These are phyloP conservation scores for Paracamarosporium sp. DNA, from an alignment of 2,329 filamentous ascomycete genomes.

Conservation along the genomic window DNA sequence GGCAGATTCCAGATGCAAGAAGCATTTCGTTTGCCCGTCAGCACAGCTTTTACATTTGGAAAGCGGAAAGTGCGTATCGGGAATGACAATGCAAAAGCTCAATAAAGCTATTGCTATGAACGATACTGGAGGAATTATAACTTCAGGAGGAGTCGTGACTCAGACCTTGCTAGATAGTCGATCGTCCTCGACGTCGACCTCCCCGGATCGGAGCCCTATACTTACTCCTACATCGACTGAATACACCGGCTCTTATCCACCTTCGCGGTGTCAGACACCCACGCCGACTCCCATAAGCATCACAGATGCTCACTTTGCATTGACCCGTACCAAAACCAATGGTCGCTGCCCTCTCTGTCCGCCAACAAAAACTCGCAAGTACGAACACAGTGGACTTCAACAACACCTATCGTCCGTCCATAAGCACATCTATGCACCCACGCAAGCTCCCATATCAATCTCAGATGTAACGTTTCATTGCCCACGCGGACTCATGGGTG, in stretches of 20 bases:
- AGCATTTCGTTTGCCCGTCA: background rate
- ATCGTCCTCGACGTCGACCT: background rate
- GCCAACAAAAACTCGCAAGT: background rate
- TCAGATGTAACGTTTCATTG: background rate
- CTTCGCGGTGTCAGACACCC: background rate
- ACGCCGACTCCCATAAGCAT: background rate
- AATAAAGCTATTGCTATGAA: background rate
- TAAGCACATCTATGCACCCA: too few relatives aligned
- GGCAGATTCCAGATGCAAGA: background rate
- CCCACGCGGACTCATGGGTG: background rate
- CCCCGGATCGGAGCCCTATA: background rate
- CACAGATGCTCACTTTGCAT: too few relatives aligned
- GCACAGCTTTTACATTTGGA: background rate
- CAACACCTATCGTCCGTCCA: background rate
- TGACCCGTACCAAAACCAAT: too few relatives aligned
- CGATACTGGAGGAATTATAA: background rate
- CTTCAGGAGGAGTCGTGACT: background rate
- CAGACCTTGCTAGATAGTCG: background rate
- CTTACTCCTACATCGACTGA: background rate
- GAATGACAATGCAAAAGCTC: background rate
- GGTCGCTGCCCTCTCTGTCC: background rate
- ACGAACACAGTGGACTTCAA: background rate
- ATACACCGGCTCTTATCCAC: background rate
- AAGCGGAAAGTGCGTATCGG: background rate
- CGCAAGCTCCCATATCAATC: background rate